Percentiles rank a stretch among this genome's conserved stretches.
Evolutionary conservation across 2,329 filamentous ascomycete species (phyloP).

Genomic region (Botrytis galanthina): DNA sequence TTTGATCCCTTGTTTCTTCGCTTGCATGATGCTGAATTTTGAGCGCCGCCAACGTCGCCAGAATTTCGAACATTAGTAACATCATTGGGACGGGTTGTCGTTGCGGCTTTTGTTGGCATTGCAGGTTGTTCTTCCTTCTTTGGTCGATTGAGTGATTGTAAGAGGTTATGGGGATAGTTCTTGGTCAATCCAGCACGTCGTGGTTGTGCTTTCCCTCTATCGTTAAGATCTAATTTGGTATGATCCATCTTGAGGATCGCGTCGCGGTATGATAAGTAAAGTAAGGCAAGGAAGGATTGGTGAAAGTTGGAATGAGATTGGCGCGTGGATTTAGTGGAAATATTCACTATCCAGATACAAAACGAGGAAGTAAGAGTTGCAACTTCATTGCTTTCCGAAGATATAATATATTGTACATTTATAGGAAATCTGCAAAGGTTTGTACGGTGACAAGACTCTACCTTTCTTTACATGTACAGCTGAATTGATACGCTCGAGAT

Average conservation of each 20-base stretch:
- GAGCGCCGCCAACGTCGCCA: neutral
- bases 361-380: neutral
- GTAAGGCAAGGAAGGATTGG: neutral
- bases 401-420: neutral
- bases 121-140: neutral
- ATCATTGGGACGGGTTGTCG: neutral
- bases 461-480: neutral
- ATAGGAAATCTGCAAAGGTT: neutral
- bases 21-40: neutral
- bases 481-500: neutral
- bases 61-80: neutral
- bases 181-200: conserved; percentile 17
- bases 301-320: neutral
- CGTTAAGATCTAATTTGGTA: conserved; percentile 16
- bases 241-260: conserved; percentile 13
- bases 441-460: neutral
- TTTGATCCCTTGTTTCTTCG: neutral
- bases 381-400: neutral
- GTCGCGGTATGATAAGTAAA: conserved; percentile 7
- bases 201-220: conserved; percentile 10
- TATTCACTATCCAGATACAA: neutral
- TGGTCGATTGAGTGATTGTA: conserved; percentile 13
- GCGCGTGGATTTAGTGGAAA: neutral
- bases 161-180: conserved; percentile 1
- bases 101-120: conserved; percentile 2